Percentiles rank a stretch among this genome's conserved stretches.
Evolutionary conservation across 768 basidiomycete genomes (phyloP).

Genomic region (Boletus tomentosulus): DNA sequence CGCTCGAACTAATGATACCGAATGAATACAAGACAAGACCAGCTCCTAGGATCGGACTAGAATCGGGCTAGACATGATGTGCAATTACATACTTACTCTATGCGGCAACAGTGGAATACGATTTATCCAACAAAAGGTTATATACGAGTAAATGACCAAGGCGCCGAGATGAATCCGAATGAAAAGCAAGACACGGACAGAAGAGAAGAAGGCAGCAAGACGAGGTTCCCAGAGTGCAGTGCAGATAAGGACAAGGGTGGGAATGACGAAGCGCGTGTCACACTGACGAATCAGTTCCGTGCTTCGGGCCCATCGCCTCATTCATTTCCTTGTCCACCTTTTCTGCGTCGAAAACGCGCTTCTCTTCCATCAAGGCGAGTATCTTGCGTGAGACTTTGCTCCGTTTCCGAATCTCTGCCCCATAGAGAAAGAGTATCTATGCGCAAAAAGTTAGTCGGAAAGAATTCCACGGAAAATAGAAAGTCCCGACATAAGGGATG

Average conservation of each 20-base stretch:
- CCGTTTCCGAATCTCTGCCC: slow-evolving; percentile 29
- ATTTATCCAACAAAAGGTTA: too few relatives aligned
- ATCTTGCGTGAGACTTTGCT: slow-evolving; percentile 27
- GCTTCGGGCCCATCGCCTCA: background rate
- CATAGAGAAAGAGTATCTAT: slow-evolving; percentile 30
- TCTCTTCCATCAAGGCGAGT: slow-evolving; percentile 12
- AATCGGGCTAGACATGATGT: too few relatives aligned
- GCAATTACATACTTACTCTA: too few relatives aligned
- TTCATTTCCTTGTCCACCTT: background rate
- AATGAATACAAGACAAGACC: too few relatives aligned
- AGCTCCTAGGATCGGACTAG: too few relatives aligned
- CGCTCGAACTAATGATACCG: too few relatives aligned
- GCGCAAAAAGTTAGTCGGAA: background rate
- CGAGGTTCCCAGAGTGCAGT: background rate
- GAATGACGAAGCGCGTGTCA: background rate
- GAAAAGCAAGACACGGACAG: too few relatives aligned
- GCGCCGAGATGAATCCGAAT: too few relatives aligned
- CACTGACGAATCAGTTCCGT: background rate
- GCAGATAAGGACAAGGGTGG: background rate
- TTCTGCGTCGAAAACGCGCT: background rate
- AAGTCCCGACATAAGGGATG: slow-evolving; percentile 51
- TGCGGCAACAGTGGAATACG: too few relatives aligned
- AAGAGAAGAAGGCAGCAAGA: background rate
- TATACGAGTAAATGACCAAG: too few relatives aligned
- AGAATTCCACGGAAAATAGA: background rate